Percentiles rank a stretch among this genome's conserved stretches.
Evolutionary conservation across 2,329 filamentous ascomycete genomes (phyloP).

Genomic region (Orbilia oligospora): DNA sequence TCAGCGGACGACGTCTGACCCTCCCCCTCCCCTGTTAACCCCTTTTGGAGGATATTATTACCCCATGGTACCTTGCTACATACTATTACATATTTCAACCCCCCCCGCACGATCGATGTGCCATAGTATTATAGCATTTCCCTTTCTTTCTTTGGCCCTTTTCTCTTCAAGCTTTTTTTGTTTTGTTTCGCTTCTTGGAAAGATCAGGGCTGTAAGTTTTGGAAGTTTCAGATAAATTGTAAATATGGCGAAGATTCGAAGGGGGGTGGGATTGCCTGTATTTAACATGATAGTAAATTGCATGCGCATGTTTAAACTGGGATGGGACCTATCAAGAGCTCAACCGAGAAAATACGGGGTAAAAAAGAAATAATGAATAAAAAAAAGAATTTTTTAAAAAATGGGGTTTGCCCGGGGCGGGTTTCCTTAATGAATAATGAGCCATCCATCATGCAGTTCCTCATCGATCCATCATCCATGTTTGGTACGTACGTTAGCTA

Average conservation of each 20-base stretch:
- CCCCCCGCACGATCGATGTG: no score
- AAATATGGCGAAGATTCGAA: background rate
- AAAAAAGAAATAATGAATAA: no score
- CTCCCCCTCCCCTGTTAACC: constrained; percentile 3
- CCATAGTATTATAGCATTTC: background rate
- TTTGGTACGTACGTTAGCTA: no score
- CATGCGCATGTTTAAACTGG: background rate
- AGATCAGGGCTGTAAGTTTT: background rate
- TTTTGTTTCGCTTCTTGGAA: constrained; percentile 31
- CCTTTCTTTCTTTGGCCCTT: constrained; percentile 3
- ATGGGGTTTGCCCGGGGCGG: background rate
- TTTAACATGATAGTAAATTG: background rate
- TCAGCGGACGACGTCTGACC: background rate
- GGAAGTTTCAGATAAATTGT: constrained; percentile 19
- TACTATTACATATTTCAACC: background rate
- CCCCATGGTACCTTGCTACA: no score
- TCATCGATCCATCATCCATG: no score
- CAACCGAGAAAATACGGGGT: constrained; percentile 26
- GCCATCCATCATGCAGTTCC: no score
- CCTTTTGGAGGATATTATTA: constrained; percentile 11
- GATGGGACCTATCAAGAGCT: constrained; percentile 18
- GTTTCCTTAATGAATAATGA: no score
- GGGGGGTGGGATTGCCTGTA: background rate
- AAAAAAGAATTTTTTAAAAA: no score
- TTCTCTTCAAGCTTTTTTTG: constrained; percentile 16